phyloP scores from a whole-genome alignment of 495 filamentous ascomycete species.

The Sporormia fimetaria region DNA sequence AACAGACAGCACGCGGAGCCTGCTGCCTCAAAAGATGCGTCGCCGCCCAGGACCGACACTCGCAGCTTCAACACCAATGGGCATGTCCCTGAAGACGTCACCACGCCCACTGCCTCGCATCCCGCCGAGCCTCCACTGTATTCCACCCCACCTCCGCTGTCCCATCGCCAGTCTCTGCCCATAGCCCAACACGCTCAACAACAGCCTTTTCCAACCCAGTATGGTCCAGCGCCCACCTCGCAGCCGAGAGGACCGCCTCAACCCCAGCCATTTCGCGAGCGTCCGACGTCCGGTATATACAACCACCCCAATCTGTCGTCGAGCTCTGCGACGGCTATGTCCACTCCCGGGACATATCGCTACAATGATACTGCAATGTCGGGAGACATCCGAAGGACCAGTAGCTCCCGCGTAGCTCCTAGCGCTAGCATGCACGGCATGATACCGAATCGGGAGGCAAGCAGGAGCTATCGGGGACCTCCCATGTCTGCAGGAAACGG shows the following conservation, averaged over 20 bases:
- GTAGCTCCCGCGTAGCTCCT: slow-evolving; percentile 50
- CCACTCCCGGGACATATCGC: slow-evolving; percentile 29
- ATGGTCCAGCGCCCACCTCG: slow-evolving; percentile 11
- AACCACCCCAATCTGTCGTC: slow-evolving; percentile 32
- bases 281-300: slow-evolving; percentile 32
- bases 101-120: slow-evolving; percentile 11
- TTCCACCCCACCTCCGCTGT: slow-evolving; percentile 16
- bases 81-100: slow-evolving; percentile 11
- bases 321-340: slow-evolving; percentile 21
- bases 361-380: slow-evolving; percentile 31
- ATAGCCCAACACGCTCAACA: slow-evolving; percentile 30
- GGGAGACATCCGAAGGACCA: slow-evolving; percentile 47
- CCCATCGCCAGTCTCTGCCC: slow-evolving; percentile 31
- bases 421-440: slow-evolving; percentile 52
- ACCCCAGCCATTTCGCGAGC: slow-evolving; percentile 1
- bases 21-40: slow-evolving; percentile 10
- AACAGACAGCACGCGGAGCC: slow-evolving; percentile 3
- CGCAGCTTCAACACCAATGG: slow-evolving; percentile 34
- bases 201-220: slow-evolving; percentile 40
- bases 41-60: slow-evolving; percentile 21
- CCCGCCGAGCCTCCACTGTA: slow-evolving; percentile 8
- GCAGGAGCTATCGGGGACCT: slow-evolving; percentile 53
- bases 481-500: slow-evolving; percentile 42
- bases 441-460: slow-evolving; percentile 56
- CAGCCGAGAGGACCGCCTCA: slow-evolving; percentile 19